Conservation (phyloP, 208 protist genomes). For the Leishmania braziliensis region DNA sequence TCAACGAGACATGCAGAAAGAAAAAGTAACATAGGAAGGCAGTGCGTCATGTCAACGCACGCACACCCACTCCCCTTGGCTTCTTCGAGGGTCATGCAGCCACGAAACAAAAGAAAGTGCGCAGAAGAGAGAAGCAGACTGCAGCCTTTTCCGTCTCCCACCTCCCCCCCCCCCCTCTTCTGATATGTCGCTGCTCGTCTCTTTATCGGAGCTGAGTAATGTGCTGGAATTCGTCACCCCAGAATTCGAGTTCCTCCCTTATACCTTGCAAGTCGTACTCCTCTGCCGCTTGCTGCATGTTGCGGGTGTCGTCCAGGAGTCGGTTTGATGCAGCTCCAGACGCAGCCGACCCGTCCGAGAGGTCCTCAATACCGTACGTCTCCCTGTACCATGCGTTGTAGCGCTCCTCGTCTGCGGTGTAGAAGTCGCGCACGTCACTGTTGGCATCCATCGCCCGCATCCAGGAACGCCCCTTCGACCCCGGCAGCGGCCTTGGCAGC, state of each 20-base stretch:
- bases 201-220: conserved; percentile 53
- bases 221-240: conserved; percentile 63
- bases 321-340: conserved; percentile 69
- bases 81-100: neutral
- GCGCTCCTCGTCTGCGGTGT: conserved; percentile 53
- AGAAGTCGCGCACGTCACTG: conserved; percentile 59
- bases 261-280: conserved; percentile 57
- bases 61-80: neutral
- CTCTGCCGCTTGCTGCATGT: conserved; percentile 38
- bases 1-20: neutral
- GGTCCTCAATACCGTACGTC: conserved; percentile 69
- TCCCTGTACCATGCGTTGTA: conserved; percentile 84
- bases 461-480: conserved; percentile 43
- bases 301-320: conserved; percentile 50
- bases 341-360: conserved; percentile 66
- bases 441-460: conserved; percentile 63
- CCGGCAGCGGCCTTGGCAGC: conserved; percentile 44
- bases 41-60: neutral
- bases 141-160: neutral
- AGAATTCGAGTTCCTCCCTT: conserved; percentile 61
- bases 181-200: neutral
- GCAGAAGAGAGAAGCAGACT: neutral
- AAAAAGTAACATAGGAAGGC: neutral
- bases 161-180: neutral
- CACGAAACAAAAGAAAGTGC: neutral